Percentiles rank a stretch among this genome's conserved stretches.
These are phyloP conservation scores for Pleurotus cornucopiae DNA, from an alignment of 768 basidiomycete species.

Conservation along the genomic window DNA sequence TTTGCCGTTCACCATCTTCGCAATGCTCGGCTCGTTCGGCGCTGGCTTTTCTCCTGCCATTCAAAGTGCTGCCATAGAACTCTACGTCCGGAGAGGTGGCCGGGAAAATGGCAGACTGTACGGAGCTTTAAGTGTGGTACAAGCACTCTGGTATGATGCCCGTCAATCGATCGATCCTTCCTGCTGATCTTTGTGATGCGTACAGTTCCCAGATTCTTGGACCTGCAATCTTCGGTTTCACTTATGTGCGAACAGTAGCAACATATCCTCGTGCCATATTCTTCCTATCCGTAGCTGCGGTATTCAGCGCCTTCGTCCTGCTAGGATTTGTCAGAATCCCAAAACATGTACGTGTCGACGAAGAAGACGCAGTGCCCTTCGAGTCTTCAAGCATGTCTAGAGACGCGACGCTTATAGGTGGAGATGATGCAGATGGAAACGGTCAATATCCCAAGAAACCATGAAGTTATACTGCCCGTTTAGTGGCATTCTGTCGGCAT, in stretches of 20 bases:
- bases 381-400: not conserved
- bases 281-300: conserved; percentile 41
- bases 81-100: conserved; percentile 53
- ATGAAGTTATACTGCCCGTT: not conserved
- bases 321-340: conserved; percentile 44
- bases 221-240: conserved; percentile 67
- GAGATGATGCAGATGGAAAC: not conserved
- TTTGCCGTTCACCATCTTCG: conserved; percentile 45
- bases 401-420: not conserved
- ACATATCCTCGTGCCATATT: conserved; percentile 69
- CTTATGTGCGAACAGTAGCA: conserved; percentile 69
- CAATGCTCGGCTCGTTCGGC: conserved; percentile 52
- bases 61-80: conserved; percentile 67
- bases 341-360: not conserved
- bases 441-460: not conserved
- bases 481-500: not conserved
- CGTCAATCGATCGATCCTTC: not conserved
- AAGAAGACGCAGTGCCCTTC: not conserved
- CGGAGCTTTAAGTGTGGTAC: conserved; percentile 73
- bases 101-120: conserved; percentile 72
- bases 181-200: not conserved
- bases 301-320: conserved; percentile 38
- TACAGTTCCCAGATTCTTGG: conserved; percentile 63
- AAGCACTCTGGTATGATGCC: conserved; percentile 52
- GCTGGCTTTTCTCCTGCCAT: conserved; percentile 61